These are phyloP conservation scores for Astragalus glycyphyllos DNA, from an alignment of 306 rosid genomes.

Conservation along the genomic window DNA sequence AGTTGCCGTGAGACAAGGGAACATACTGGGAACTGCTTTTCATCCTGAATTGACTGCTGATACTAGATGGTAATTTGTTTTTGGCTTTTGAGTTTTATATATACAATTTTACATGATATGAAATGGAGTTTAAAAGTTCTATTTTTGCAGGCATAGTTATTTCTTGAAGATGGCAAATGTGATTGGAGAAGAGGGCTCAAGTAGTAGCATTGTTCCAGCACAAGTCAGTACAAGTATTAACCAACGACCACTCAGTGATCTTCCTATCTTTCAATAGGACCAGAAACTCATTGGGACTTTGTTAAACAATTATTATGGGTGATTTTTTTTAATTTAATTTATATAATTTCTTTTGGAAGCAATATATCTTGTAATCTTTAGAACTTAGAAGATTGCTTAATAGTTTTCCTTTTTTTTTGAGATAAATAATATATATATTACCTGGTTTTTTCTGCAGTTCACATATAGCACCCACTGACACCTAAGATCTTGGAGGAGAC, in stretches of 20 bases:
- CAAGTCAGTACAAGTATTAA: slow-evolving; percentile 36
- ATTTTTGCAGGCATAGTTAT: slow-evolving; percentile 89
- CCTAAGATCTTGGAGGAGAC: too few species aligned
- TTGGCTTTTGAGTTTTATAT: not conserved
- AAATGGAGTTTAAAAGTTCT: slow-evolving; percentile 33
- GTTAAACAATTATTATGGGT: slow-evolving; percentile 19
- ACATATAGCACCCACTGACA: too few species aligned
- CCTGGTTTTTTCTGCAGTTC: too few species aligned
- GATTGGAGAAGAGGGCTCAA: slow-evolving; percentile 62
- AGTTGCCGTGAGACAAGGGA: slow-evolving; percentile 92
- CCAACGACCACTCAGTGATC: slow-evolving; percentile 58
- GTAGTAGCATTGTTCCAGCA: slow-evolving; percentile 60
- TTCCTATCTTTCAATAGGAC: slow-evolving; percentile 72
- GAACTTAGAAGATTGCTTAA: slow-evolving; percentile 24
- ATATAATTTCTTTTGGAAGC: slow-evolving; percentile 14
- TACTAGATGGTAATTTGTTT: slow-evolving; percentile 73
- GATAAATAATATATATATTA: too few species aligned
- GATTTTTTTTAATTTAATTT: slow-evolving; percentile 6
- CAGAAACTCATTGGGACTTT: slow-evolving; percentile 25
- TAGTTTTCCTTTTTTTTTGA: slow-evolving; percentile 2
- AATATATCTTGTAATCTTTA: slow-evolving; percentile 8
- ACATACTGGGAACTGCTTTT: slow-evolving; percentile 87
- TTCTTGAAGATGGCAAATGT: slow-evolving; percentile 75
- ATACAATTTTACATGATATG: not conserved
- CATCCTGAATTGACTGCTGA: slow-evolving; percentile 99